Base-by-base conservation (phyloP, 169 alveolate species). In the Plasmodium yoelii region DNA sequence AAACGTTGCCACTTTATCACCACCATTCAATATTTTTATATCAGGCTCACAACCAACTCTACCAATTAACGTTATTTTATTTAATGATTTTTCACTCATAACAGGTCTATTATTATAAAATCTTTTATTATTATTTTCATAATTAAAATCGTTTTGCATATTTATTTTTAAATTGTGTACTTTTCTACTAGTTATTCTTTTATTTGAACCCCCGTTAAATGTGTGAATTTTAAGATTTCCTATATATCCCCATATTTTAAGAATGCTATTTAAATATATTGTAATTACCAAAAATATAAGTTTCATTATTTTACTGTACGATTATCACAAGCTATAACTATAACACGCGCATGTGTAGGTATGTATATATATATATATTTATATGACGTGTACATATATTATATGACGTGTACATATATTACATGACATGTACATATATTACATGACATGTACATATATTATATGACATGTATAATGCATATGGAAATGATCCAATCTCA, bases 31-130 rank as follows among this genome's bases (percentile, higher is more conserved):
- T 3, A 72, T 69, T 46, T 91, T 88, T 49, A 88, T 75, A 39
- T 88, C 93, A 64, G 93, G 93, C 53, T 88, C 93, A n/a, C 86
- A 49, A 12, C 93, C 93, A 4, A 88, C 87, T 15, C 93, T 8
- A 18, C 93, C 93, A 64, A 88, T 64, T 60, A 88, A 64, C 4
- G 59, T 15, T 34, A 88, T 72, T 55, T 59, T 75, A 72, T 88
- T 88, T 49, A 88, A 19, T 0, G 93, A 88, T 26, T 73, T 68
- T n/a, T 88, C 93, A 49, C 60, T 56, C 18, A 57, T 49, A 34
- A 44, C 24, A 6, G 73, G 65, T 49, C 75, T 53, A 15, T 56
- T 59, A 67, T 61, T 75, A 55, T n/a, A 75, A 42, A 46, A 75
- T 19, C 75, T 53, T 55, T 75, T 74, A 61, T 63, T 63, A 26